Conservation (phyloP, 257 asterid genomes). For the Solanum acaule region DNA sequence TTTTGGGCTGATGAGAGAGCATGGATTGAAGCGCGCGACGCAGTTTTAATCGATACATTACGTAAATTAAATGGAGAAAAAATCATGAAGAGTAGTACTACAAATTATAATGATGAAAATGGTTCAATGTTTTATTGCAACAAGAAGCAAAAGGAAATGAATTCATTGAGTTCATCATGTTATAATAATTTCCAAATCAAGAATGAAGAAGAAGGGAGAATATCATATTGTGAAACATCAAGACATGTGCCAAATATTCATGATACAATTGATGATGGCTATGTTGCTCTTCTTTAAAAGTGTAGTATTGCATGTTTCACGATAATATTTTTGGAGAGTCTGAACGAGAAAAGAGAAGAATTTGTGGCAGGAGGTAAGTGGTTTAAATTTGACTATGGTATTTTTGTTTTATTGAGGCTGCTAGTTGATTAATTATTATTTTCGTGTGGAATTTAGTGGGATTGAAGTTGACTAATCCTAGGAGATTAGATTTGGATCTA, state of each 20-base stretch:
- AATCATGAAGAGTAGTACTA: neutral
- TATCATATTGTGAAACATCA: constrained; percentile 15
- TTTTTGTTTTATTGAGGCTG: neutral
- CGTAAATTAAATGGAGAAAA: constrained; percentile 38
- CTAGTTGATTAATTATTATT: neutral
- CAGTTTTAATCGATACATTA: constrained; percentile 58
- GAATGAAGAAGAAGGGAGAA: constrained; percentile 26
- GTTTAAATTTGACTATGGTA: neutral
- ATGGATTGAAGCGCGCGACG: constrained; percentile 78
- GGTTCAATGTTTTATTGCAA: neutral
- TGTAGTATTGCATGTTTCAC: neutral
- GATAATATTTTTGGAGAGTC: neutral
- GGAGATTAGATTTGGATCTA: neutral
- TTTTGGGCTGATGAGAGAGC: constrained; percentile 82
- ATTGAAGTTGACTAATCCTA: neutral
- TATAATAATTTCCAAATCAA: constrained; percentile 6
- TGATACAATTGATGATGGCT: constrained; percentile 29
- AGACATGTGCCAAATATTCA: constrained; percentile 23
- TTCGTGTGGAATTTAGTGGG: neutral
- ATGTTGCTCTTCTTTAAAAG: neutral
- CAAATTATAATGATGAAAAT: neutral
- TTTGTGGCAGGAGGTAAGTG: neutral
- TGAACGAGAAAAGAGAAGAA: neutral
- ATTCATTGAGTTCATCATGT: constrained; percentile 12
- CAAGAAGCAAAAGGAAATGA: neutral